phyloP scores from a whole-genome alignment of 331 rosid species.

The Rhamnella rubrinervis region DNA sequence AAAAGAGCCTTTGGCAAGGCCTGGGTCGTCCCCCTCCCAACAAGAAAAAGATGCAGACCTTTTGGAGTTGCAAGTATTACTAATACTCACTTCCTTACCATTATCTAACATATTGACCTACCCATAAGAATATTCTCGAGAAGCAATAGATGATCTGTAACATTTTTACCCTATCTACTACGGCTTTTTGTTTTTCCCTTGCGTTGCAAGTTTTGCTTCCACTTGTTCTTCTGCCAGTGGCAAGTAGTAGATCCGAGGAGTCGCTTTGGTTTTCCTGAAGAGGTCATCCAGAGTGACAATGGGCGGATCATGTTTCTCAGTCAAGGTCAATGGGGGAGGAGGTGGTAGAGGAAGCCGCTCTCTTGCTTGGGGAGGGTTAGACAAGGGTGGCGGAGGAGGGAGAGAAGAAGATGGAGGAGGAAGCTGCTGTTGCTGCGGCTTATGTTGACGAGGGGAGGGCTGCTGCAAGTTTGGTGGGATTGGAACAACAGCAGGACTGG shows the following conservation, averaged over 20 bases:
- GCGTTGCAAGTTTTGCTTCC: conserved; percentile 57
- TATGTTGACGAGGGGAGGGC: conserved; percentile 61
- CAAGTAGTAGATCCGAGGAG: conserved; percentile 89
- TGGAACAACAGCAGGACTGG: conserved; percentile 38
- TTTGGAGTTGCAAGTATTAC: conserved; percentile 29
- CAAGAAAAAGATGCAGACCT: conserved; percentile 34
- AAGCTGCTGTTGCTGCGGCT: conserved; percentile 51
- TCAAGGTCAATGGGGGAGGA: conserved; percentile 58
- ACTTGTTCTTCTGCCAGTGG: conserved; percentile 91
- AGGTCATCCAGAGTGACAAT: conserved; percentile 91
- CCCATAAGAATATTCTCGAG: conserved; percentile 26
- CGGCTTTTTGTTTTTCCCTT: conserved; percentile 45
- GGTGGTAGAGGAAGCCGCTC: conserved; percentile 80
- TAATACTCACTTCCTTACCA: conserved; percentile 31
- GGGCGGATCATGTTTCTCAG: conserved; percentile 70
- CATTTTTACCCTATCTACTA: conserved; percentile 36
- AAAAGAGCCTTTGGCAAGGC: conserved; percentile 17
- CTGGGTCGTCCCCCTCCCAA: conserved; percentile 25
- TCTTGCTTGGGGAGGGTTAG: conserved; percentile 55
- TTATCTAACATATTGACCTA: conserved; percentile 38
- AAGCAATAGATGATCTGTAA: conserved; percentile 22
- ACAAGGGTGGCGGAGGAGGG: conserved; percentile 86
- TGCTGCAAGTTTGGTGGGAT: conserved; percentile 48
- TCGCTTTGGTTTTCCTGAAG: conserved; percentile 82
- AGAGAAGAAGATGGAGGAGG: conserved; percentile 40